Conservation (phyloP, 1,284 basidiomycete species). For the Marasmius sp. region DNA sequence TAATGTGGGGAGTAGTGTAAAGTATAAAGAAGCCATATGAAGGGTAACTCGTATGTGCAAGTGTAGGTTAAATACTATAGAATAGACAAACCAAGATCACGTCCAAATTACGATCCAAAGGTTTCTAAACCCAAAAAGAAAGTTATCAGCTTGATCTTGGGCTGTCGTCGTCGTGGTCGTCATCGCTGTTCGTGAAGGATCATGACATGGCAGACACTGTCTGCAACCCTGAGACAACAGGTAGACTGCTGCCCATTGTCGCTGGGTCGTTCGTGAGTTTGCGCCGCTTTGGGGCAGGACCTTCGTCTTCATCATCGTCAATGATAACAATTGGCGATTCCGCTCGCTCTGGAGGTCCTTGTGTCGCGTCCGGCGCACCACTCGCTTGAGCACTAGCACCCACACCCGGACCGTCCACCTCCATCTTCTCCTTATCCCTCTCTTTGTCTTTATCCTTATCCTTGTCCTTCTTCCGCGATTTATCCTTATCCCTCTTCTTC, state of each 20-base stretch:
- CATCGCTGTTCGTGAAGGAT: background rate
- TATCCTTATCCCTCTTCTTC: slow-evolving; percentile 35
- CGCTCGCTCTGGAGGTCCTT: slow-evolving; percentile 24
- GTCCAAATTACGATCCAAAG: too few relatives aligned
- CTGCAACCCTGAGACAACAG: background rate
- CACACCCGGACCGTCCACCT: slow-evolving; percentile 12
- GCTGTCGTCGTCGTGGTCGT: too few relatives aligned
- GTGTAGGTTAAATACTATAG: background rate
- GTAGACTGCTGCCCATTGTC: background rate
- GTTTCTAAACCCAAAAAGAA: too few relatives aligned
- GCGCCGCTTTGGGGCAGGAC: slow-evolving; percentile 55
- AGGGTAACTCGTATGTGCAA: background rate
- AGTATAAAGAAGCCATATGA: background rate
- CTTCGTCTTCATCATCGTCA: slow-evolving; percentile 60
- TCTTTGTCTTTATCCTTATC: slow-evolving; percentile 22
- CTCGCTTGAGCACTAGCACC: background rate
- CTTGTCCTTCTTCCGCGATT: slow-evolving; percentile 26
- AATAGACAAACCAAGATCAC: background rate
- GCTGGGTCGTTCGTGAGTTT: slow-evolving; percentile 33
- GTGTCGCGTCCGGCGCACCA: background rate
- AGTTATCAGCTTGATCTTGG: too few relatives aligned
- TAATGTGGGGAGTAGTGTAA: background rate
- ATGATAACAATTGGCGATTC: slow-evolving; percentile 50
- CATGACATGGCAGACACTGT: background rate
- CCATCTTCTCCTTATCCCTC: slow-evolving; percentile 24